phyloP scores from a whole-genome alignment of 2,329 filamentous ascomycete species.

The Trichoderma guizhouense region DNA sequence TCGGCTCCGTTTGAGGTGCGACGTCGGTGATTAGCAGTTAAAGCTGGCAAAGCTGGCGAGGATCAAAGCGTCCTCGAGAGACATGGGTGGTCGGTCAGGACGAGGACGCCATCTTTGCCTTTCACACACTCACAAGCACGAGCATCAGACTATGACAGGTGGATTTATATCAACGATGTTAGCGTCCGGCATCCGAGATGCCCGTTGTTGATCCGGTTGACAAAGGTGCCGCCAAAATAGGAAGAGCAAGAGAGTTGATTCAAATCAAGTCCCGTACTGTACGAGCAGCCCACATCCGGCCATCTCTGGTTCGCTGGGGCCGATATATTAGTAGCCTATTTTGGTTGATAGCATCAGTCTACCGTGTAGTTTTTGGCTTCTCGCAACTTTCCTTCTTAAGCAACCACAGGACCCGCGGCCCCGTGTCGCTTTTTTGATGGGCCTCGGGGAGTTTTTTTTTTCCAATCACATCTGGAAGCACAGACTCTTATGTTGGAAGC shows the following conservation, averaged over 20 bases:
- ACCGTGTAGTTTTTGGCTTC: background rate
- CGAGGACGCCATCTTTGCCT: background rate
- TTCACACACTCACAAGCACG: background rate
- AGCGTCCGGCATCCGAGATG: background rate
- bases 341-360: background rate
- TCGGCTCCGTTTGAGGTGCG: background rate
- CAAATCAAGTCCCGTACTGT: background rate
- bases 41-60: background rate
- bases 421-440: background rate
- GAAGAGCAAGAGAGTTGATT: background rate
- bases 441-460: background rate
- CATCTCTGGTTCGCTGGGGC: background rate
- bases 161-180: slow-evolving; percentile 1
- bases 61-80: background rate
- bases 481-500: background rate
- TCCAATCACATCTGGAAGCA: background rate
- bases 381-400: background rate
- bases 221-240: background rate
- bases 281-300: background rate
- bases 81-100: background rate
- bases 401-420: background rate
- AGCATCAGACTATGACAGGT: background rate
- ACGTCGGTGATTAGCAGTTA: slow-evolving; percentile 10
- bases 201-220: background rate
- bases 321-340: background rate